Percentiles rank a stretch among this genome's conserved stretches.
phyloP scores from a whole-genome alignment of 2,329 filamentous ascomycete species.

The Pestalotiopsis sp. region DNA sequence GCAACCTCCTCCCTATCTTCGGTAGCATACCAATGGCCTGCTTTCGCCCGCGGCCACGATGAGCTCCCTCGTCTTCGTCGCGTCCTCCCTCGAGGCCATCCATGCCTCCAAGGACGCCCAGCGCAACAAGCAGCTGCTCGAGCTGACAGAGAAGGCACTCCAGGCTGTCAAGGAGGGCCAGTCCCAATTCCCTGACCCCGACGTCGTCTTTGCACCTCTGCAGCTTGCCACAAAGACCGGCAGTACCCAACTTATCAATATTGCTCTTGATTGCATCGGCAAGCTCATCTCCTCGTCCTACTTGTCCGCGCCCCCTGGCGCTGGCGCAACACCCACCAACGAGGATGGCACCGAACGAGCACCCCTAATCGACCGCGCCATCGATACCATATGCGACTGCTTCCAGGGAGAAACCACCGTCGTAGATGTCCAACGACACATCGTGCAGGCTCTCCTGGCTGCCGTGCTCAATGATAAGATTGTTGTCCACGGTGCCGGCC shows the following conservation, averaged over 20 bases:
- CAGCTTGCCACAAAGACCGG: conserved; percentile 86
- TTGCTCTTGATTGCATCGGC: conserved; percentile 94
- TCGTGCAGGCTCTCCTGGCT: conserved; percentile 93
- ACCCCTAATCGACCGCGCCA: conserved; percentile 93
- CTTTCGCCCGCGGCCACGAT: conserved; percentile 60
- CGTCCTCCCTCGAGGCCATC: conserved; percentile 90
- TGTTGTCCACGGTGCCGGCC: conserved; percentile 92
- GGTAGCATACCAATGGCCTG: conserved; percentile 19
- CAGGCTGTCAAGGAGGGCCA: conserved; percentile 85
- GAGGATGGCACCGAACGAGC: conserved; percentile 52
- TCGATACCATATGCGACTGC: conserved; percentile 99
- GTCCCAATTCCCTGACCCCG: conserved; percentile 80
- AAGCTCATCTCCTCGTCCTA: conserved; percentile 99
- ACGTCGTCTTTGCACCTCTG: conserved; percentile 88
- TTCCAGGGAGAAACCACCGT: conserved; percentile 96
- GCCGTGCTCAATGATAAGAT: conserved; percentile 99
- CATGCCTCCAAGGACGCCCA: conserved; percentile 88
- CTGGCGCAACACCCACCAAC: conserved; percentile 38
- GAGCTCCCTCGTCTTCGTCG: conserved; percentile 94
- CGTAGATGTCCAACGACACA: conserved; percentile 92
- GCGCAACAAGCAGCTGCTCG: conserved; percentile 81
- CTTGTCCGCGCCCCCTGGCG: conserved; percentile 73
- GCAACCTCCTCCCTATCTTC: background rate
- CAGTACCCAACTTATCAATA: conserved; percentile 84
- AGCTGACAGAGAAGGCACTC: conserved; percentile 80